Base-by-base conservation (phyloP, 2,329 filamentous ascomycete genomes). In the Fusarium sp. region DNA sequence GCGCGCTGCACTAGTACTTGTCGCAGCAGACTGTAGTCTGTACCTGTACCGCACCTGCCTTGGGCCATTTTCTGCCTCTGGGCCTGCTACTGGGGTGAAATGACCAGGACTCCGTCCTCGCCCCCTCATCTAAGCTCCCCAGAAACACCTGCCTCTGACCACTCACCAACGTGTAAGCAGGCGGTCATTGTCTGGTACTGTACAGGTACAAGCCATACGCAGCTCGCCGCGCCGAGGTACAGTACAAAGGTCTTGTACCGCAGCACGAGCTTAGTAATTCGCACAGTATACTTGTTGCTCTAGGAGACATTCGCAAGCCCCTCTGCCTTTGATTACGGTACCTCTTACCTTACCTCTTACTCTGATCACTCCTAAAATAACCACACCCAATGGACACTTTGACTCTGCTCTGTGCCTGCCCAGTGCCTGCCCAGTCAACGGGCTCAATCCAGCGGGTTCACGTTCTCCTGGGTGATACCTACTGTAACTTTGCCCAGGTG, bases 191-290 rank as follows among this genome's bases (percentile, higher is more conserved):
- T 68, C 75, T 64, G 79, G 80, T 82, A 82, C 82, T 83, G 82
- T 83, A 81, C 72, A 76, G 80, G 78, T 81, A 83, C 81, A 76
- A 73, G 70, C 52, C 61, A 58, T 70, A 72, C 73, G 73, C 76
- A 76, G 75, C 73, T 76, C 76, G 73, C 75, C 77, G 74, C 78
- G 72, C 76, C 75, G 73, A 82, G 67, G 78, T 80, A 81, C 76
- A 80, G 80, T 82, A 80, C 81, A 78, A 78, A 55, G 60, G 59
- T 49, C 70, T 76, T 80, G 81, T 82, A 82, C 76, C 69, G 70
- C 67, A 41, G 57, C 64, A 41, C 54, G 25, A 41, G 11, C 19
- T 14, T 7, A 19, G 7, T 1, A 59, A 58, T 69, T 63, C 79
- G 79, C 81, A 83, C 81, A 72, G 82, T 82, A 72, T 83, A 82